Evolutionary conservation across 768 basidiomycete genomes (phyloP).

Genomic region (Mycena pura): DNA sequence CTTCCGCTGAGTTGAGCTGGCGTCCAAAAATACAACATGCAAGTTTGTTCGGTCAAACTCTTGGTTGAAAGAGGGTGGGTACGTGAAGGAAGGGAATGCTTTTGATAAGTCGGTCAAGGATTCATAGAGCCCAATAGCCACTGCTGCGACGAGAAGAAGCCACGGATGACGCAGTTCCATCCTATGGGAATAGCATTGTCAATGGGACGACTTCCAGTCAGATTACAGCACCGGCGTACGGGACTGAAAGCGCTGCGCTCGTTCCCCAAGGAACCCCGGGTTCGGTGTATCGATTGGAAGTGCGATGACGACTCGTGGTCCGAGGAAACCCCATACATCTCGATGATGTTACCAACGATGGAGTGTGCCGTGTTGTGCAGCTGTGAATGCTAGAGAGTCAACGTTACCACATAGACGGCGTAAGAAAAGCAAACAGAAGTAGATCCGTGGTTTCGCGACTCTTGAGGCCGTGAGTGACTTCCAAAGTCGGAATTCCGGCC

Average conservation of each 20-base stretch:
- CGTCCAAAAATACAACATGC: too few species aligned
- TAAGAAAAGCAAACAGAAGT: slow-evolving; percentile 2
- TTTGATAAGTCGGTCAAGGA: too few species aligned
- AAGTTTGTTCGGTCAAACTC: too few species aligned
- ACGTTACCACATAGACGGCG: neutral
- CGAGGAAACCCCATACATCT: slow-evolving; percentile 9
- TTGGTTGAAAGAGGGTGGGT: too few species aligned
- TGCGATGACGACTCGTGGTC: slow-evolving; percentile 1
- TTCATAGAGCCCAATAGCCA: slow-evolving; percentile 28
- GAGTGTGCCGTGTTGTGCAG: neutral
- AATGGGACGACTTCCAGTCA: neutral
- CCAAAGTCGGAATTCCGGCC: neutral
- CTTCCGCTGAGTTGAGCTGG: too few species aligned
- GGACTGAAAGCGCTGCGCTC: slow-evolving; percentile 28
- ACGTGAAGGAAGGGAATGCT: too few species aligned
- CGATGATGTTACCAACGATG: slow-evolving; percentile 23
- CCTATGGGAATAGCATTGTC: neutral
- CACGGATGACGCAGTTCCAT: slow-evolving; percentile 20
- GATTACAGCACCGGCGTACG: slow-evolving; percentile 1
- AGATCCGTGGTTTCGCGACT: slow-evolving; percentile 2
- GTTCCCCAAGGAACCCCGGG: slow-evolving; percentile 5
- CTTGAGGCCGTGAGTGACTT: neutral
- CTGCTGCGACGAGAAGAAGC: slow-evolving; percentile 15
- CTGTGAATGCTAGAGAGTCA: neutral
- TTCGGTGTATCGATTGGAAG: slow-evolving; percentile 4